Conservation (phyloP, 2,329 filamentous ascomycete species). For the Dryadomyces quercivorus region DNA sequence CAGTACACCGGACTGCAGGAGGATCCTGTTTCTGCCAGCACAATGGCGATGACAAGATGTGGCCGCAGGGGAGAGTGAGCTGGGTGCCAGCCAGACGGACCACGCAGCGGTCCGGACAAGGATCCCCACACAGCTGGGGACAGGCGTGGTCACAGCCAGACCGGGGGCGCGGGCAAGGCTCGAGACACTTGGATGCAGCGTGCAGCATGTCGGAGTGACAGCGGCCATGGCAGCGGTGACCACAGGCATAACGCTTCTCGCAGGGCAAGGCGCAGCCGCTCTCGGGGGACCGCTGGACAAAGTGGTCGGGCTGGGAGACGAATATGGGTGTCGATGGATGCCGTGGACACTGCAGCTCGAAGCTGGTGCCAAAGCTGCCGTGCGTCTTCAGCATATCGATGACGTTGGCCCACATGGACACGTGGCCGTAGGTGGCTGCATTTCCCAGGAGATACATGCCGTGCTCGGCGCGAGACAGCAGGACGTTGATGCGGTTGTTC, state of each 20-base stretch:
- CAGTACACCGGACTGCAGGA: conserved; percentile 33
- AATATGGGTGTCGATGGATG: conserved; percentile 40
- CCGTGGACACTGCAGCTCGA: conserved; percentile 48
- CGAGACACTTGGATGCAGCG: conserved; percentile 29
- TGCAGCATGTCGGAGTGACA: conserved; percentile 38
- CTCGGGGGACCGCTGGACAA: conserved; percentile 43
- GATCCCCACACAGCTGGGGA: conserved; percentile 27
- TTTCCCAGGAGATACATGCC: conserved; percentile 65
- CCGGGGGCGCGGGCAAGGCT: conserved; percentile 29
- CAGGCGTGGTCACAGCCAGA: conserved; percentile 33
- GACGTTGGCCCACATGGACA: conserved; percentile 54
- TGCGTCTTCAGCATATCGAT: conserved; percentile 33
- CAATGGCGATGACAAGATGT: conserved; percentile 17
- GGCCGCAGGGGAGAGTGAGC: conserved; percentile 32
- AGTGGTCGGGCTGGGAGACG: conserved; percentile 44
- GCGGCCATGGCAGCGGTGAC: conserved; percentile 30
- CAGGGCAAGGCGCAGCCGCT: conserved; percentile 47
- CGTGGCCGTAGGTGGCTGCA: conserved; percentile 37
- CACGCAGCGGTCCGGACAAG: conserved; percentile 25
- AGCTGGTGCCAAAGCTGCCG: conserved; percentile 32
- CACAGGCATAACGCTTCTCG: conserved; percentile 32
- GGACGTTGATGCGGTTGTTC: conserved; percentile 56
- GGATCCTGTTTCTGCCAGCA: conserved; percentile 33
- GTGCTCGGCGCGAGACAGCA: conserved; percentile 53
- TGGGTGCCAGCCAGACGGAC: conserved; percentile 18